Evolutionary conservation across 805 yeast genomes (phyloP), one percentile per base, ranked within the genome.

Genomic region (Osmozyma mogii): DNA sequence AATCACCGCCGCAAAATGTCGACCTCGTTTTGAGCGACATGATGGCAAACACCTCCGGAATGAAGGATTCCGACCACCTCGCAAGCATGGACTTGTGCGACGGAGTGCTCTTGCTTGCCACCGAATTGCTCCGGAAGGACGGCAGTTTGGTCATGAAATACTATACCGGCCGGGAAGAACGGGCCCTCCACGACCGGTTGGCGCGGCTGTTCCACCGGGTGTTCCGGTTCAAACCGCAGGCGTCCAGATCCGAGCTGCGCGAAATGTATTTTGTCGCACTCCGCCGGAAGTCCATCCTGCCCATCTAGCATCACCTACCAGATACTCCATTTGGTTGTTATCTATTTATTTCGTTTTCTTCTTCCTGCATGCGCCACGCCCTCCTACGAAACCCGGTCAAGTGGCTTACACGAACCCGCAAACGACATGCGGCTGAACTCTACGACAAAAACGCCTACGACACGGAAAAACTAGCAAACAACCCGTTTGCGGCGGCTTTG

Each of bases 41-140:
- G 97, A 81, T 89, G 83, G 83, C 85, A 27, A 89, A 89, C 49
- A 84, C 96, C 4, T 66, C 87, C 9, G 97, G 98, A 4, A 58
- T 84, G 23, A 72, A 78, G 7, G 75, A 81, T 23, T 72, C 74
- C 39, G 98, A 89, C 52, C 97, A 89, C 55, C 59, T 70, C 9
- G 75, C 74, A 41, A 85, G 95, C 37, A 80, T 92, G 84, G 88
- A 88, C 48, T 60, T 89, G 17, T 89, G 96, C 53, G 92, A 84
- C 44, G 96, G 96, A 0, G 96, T 95, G 0, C 53, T 92, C 29
- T 65, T 84, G 5, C 67, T 88, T 28, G 79, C 94, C 1, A 65
- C 79, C 30, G 80, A 76, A 37, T 55, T 83, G n/a, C 56, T 92
- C 16, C 74, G 65, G 37, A 72, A 76, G 4, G 72, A 72, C 16